Evolutionary conservation across 1,284 basidiomycete species (phyloP).

Genomic region (Gomphus sp.): DNA sequence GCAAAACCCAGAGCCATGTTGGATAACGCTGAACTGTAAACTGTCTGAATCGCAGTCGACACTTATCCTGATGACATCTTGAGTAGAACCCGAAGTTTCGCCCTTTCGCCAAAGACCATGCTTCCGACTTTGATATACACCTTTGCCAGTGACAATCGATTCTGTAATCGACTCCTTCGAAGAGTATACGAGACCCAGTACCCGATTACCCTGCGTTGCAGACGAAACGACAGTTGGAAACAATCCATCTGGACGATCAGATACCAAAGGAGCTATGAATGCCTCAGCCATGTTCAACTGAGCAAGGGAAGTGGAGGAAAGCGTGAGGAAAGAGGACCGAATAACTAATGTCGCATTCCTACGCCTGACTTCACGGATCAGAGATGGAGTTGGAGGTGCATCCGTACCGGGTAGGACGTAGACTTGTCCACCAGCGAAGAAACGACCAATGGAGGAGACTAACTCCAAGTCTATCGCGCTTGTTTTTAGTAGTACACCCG

Average conservation of each 20-base stretch:
- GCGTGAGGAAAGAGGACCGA: slow-evolving; percentile 63
- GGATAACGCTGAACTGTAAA: slow-evolving; percentile 86
- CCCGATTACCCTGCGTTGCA: slow-evolving; percentile 59
- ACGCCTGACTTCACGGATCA: slow-evolving; percentile 45
- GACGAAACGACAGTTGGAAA: slow-evolving; percentile 89
- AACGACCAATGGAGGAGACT: slow-evolving; percentile 63
- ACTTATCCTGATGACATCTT: slow-evolving; percentile 77
- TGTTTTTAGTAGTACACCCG: slow-evolving; percentile 70
- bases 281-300: slow-evolving; percentile 77
- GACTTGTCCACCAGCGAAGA: slow-evolving; percentile 56
- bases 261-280: slow-evolving; percentile 74
- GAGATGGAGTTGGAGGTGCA: slow-evolving; percentile 39
- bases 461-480: slow-evolving; percentile 57
- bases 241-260: slow-evolving; percentile 88
- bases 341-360: slow-evolving; percentile 65
- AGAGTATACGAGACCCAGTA: slow-evolving; percentile 96
- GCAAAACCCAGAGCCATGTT: slow-evolving; percentile 91
- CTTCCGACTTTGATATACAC: slow-evolving; percentile 94
- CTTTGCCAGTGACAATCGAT: slow-evolving; percentile 82
- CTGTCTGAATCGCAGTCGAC: slow-evolving; percentile 93
- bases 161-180: slow-evolving; percentile 82
- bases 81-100: slow-evolving; percentile 90
- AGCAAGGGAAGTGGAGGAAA: slow-evolving; percentile 39
- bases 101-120: slow-evolving; percentile 98
- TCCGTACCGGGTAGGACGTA: slow-evolving; percentile 48